These are phyloP conservation scores for Sclerotinia spermophila DNA, from an alignment of 2,329 filamentous ascomycete genomes.

Conservation along the genomic window DNA sequence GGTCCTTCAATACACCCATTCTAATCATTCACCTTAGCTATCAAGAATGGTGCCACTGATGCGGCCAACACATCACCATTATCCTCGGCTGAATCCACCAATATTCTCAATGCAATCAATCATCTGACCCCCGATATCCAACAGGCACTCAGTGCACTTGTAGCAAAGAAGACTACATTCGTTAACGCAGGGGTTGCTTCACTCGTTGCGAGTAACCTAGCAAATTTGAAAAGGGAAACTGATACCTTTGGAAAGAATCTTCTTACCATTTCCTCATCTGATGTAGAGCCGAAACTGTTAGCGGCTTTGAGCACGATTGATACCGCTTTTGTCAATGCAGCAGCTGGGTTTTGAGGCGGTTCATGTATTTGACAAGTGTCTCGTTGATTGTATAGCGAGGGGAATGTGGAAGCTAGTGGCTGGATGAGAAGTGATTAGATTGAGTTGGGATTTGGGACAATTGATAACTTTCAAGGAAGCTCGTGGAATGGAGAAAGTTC, in stretches of 20 bases:
- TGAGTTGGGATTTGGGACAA: not conserved
- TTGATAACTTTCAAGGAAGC: not conserved
- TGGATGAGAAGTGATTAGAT: not conserved
- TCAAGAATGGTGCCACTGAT: slow-evolving; percentile 13
- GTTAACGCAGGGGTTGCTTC: slow-evolving; percentile 11
- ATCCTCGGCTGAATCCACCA: slow-evolving; percentile 20
- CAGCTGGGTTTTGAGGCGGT: not conserved
- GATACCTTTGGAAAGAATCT: slow-evolving; percentile 22
- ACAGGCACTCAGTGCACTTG: slow-evolving; percentile 15
- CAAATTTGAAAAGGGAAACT: slow-evolving; percentile 18
- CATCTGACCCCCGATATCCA: slow-evolving; percentile 18
- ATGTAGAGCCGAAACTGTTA: slow-evolving; percentile 16
- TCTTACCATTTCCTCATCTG: slow-evolving; percentile 21
- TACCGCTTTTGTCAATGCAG: not conserved
- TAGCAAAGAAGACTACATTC: slow-evolving; percentile 24
- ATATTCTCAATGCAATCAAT: slow-evolving; percentile 15
- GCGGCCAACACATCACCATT: slow-evolving; percentile 19
- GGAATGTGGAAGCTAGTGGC: not conserved
- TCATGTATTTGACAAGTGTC: not conserved
- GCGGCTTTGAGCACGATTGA: not conserved
- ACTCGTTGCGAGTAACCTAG: slow-evolving; percentile 17
- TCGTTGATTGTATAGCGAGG: not conserved
- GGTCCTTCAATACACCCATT: not conserved
- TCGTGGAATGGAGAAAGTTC: not conserved
- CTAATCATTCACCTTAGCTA: slow-evolving; percentile 1